Conservation (phyloP, 495 filamentous ascomycete genomes). For the Aspergillus conjunctus region DNA sequence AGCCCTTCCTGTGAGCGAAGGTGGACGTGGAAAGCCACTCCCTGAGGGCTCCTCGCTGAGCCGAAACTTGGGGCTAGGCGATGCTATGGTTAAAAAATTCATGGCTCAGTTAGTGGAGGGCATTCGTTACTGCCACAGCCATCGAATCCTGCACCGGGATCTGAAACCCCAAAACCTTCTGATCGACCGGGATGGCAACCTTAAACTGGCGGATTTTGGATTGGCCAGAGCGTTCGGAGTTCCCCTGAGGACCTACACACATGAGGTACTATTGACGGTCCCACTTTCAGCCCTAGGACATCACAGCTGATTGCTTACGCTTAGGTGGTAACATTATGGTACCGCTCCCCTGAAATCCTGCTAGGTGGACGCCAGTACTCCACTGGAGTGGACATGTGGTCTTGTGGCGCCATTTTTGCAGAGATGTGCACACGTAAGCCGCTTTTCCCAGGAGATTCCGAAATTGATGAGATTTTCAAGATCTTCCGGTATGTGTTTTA, state of each 20-base stretch:
- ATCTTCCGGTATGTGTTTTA: conserved; percentile 77
- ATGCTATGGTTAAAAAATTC: conserved; percentile 94
- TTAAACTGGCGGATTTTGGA: conserved; percentile 98
- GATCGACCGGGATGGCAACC: conserved; percentile 90
- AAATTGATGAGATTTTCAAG: conserved; percentile 99
- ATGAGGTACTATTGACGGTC: conserved; percentile 62
- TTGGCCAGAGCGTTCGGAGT: conserved; percentile 96
- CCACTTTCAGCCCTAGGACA: neutral
- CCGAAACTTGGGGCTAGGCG: conserved; percentile 76
- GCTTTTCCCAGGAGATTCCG: conserved; percentile 94
- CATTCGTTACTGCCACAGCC: conserved; percentile 93
- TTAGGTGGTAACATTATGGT: conserved; percentile 96
- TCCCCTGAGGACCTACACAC: conserved; percentile 93
- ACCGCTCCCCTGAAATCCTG: conserved; percentile 95
- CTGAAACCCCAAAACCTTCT: conserved; percentile 97
- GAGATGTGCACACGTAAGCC: conserved; percentile 99
- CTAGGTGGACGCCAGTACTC: conserved; percentile 97
- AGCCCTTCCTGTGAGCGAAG: conserved; percentile 85
- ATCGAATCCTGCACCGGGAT: conserved; percentile 92
- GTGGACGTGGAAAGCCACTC: conserved; percentile 83
- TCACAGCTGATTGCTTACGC: conserved; percentile 6
- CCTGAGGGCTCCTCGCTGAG: conserved; percentile 74
- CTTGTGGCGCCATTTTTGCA: conserved; percentile 96
- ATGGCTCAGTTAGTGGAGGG: conserved; percentile 93
- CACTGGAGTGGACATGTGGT: conserved; percentile 99